phyloP scores from a whole-genome alignment of 2,329 filamentous ascomycete genomes.

The Colletotrichum scovillei region DNA sequence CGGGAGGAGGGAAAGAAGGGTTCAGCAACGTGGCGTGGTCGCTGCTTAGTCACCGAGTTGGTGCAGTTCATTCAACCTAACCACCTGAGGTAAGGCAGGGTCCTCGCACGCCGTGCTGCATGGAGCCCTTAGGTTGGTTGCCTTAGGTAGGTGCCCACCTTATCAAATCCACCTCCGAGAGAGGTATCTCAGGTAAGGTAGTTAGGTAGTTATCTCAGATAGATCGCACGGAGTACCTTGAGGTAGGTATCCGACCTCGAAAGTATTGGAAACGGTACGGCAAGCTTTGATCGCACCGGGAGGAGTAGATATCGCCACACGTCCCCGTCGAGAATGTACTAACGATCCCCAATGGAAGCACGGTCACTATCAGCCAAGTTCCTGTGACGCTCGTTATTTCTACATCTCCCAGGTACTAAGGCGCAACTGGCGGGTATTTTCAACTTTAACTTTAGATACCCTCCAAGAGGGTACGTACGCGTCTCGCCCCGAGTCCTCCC shows the following conservation, averaged over 20 bases:
- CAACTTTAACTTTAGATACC: not conserved
- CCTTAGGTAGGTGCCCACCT: too few species aligned
- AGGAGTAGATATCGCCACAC: not conserved
- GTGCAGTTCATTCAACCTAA: not conserved
- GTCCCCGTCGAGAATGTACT: not conserved
- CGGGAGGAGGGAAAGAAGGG: not conserved
- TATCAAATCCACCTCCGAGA: too few species aligned
- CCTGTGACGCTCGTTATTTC: not conserved
- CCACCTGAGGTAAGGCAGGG: not conserved
- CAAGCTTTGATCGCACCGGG: not conserved
- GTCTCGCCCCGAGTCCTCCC: not conserved
- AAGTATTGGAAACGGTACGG: too few species aligned
- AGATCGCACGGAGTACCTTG: too few species aligned
- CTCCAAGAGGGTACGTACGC: not conserved
- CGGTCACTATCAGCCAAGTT: not conserved
- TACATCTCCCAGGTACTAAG: not conserved
- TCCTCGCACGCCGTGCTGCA: not conserved
- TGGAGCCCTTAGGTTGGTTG: too few species aligned
- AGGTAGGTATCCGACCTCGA: too few species aligned
- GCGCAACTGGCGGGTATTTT: not conserved
- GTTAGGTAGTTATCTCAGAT: too few species aligned
- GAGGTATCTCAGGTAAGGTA: too few species aligned
- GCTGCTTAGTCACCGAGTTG: slow-evolving; percentile 24
- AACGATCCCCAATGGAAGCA: not conserved
- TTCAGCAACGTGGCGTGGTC: slow-evolving; percentile 34